Conservation (phyloP, 2,329 filamentous ascomycete species). For the Pseudogymnoascus sp. region DNA sequence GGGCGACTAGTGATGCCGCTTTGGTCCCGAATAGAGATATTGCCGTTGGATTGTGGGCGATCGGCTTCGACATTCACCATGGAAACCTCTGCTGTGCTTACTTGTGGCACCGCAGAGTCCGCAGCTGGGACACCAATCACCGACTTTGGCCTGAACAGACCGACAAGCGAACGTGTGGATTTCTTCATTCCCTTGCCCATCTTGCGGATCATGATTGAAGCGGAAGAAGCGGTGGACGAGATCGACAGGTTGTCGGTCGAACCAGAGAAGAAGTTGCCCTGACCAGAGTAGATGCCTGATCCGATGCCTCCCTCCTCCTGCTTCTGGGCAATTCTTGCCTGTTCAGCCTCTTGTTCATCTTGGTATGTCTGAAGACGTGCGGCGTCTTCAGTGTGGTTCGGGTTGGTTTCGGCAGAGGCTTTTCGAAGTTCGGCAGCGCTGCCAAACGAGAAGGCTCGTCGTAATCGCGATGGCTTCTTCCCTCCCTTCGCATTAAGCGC, state of each 20-base stretch:
- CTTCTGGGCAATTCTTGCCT: slow-evolving; percentile 81
- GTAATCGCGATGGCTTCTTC: slow-evolving; percentile 72
- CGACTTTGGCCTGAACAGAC: slow-evolving; percentile 91
- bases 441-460: slow-evolving; percentile 92
- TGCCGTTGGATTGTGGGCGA: slow-evolving; percentile 70
- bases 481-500: slow-evolving; percentile 78
- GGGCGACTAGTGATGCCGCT: slow-evolving; percentile 75
- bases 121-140: slow-evolving; percentile 68
- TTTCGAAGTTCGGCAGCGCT: slow-evolving; percentile 85
- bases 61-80: slow-evolving; percentile 96
- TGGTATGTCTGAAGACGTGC: slow-evolving; percentile 54
- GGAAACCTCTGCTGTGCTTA: slow-evolving; percentile 76
- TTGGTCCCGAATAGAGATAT: slow-evolving; percentile 58
- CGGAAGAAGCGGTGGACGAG: slow-evolving; percentile 81
- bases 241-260: slow-evolving; percentile 94
- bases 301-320: slow-evolving; percentile 91
- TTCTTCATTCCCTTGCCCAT: slow-evolving; percentile 99
- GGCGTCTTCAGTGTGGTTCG: slow-evolving; percentile 34
- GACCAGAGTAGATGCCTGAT: slow-evolving; percentile 84
- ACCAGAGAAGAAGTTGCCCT: slow-evolving; percentile 73
- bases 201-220: slow-evolving; percentile 91
- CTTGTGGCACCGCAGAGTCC: slow-evolving; percentile 57
- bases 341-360: slow-evolving; percentile 71
- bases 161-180: slow-evolving; percentile 80
- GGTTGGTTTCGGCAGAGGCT: slow-evolving; percentile 57